Percentiles rank a stretch among this genome's conserved stretches.
phyloP scores from a whole-genome alignment of 2,329 filamentous ascomycete species.

The Xylaria arbuscula region DNA sequence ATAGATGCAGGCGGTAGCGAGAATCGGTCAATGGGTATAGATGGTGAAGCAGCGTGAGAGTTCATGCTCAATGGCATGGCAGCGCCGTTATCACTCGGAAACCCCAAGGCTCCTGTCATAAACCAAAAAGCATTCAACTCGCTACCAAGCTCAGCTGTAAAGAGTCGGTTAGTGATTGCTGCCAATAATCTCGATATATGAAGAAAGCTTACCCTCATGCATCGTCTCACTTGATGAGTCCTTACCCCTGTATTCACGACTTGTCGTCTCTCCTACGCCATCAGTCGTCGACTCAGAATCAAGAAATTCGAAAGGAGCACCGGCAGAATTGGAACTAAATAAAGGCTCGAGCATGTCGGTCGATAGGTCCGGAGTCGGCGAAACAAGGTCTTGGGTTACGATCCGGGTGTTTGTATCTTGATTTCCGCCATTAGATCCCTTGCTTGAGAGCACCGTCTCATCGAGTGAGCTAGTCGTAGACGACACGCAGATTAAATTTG shows the following conservation, averaged over 20 bases:
- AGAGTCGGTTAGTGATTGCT: not conserved
- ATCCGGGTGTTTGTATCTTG: not conserved
- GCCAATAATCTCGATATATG: not conserved
- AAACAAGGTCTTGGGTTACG: not conserved
- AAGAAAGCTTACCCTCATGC: not conserved
- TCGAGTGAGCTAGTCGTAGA: not conserved
- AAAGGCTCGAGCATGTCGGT: not conserved
- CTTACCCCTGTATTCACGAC: not conserved
- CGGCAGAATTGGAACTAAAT: not conserved
- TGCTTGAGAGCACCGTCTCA: not conserved
- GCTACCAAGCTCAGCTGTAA: not conserved
- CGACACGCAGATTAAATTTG: not conserved
- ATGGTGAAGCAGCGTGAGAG: not conserved
- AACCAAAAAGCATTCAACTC: not conserved
- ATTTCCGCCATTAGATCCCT: not conserved
- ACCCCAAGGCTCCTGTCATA: not conserved
- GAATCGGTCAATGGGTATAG: not conserved
- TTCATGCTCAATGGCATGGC: not conserved
- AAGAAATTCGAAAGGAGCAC: not conserved
- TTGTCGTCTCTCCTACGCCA: not conserved
- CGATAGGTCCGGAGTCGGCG: not conserved
- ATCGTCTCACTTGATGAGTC: not conserved
- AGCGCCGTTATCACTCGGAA: not conserved
- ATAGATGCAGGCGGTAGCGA: not conserved
- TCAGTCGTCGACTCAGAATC: not conserved